Conservation (phyloP, 2,329 filamentous ascomycete genomes). For the Diaporthe sp. region DNA sequence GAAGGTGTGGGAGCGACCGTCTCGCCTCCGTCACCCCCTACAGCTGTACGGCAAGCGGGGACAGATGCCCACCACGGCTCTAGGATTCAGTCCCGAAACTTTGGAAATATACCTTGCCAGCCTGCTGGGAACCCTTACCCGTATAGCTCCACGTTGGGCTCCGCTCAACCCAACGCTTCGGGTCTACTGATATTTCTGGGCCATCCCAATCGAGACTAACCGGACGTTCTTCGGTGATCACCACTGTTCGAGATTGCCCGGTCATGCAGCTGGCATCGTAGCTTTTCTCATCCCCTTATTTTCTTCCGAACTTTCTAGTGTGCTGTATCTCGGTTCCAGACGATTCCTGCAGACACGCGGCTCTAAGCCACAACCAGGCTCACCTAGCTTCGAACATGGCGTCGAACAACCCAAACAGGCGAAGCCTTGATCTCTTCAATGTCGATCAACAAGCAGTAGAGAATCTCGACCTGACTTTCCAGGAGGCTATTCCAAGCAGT, state of each 20-base stretch:
- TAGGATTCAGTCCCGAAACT: slow-evolving; percentile 14
- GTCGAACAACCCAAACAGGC: slow-evolving; percentile 29
- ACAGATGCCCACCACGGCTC: not conserved
- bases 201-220: slow-evolving; percentile 12
- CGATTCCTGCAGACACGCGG: not conserved
- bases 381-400: slow-evolving; percentile 18
- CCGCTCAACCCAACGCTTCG: slow-evolving; percentile 32
- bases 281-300: not conserved
- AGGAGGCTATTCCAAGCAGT: slow-evolving; percentile 18
- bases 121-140: slow-evolving; percentile 28
- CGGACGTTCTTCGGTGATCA: slow-evolving; percentile 28
- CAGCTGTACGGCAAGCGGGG: not conserved
- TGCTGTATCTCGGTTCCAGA: not conserved
- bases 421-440: slow-evolving; percentile 30
- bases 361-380: not conserved
- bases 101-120: slow-evolving; percentile 18
- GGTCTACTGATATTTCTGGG: slow-evolving; percentile 29
- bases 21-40: not conserved
- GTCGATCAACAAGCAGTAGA: slow-evolving; percentile 24
- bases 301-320: not conserved
- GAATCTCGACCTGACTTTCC: slow-evolving; percentile 32
- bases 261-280: not conserved
- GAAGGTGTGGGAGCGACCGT: not conserved
- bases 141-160: slow-evolving; percentile 24
- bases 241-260: slow-evolving; percentile 1